A percentile compares a stretch with the other conserved stretches of the same genome.
These are phyloP conservation scores for Fusarium metavorans DNA, from an alignment of 2,329 filamentous ascomycete genomes.

Conservation along the genomic window DNA sequence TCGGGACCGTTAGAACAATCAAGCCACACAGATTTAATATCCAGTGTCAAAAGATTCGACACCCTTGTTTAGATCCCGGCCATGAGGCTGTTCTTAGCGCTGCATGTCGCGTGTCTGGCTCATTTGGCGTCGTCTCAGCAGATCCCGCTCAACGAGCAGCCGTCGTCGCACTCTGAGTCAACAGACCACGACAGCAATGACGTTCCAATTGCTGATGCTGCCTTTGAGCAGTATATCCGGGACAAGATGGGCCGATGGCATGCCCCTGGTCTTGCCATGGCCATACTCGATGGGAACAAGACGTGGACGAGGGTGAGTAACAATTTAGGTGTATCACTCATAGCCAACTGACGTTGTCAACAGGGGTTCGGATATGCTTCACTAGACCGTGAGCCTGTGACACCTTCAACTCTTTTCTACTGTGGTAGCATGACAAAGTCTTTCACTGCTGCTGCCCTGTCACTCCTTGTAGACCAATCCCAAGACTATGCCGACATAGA, in stretches of 20 bases:
- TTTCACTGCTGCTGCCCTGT: conserved; percentile 61
- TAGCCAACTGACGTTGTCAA: not conserved
- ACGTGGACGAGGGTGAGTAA: conserved; percentile 49
- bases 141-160: conserved; percentile 1
- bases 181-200: conserved; percentile 6
- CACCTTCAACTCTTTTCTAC: conserved; percentile 62
- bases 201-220: conserved; percentile 12
- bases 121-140: not conserved
- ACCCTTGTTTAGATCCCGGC: conserved; percentile 1
- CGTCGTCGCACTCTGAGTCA: not conserved
- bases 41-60: not conserved
- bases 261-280: conserved; percentile 56
- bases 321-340: not conserved
- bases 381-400: conserved; percentile 52
- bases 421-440: conserved; percentile 66
- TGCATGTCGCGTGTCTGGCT: not conserved
- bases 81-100: not conserved
- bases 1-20: not conserved
- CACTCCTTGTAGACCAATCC: conserved; percentile 59
- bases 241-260: conserved; percentile 48
- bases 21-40: not conserved
- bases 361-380: conserved; percentile 55
- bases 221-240: conserved; percentile 41
- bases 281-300: conserved; percentile 53
- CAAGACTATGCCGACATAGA: conserved; percentile 54